phyloP scores from a whole-genome alignment of 352 stramenopile genomes.

The Pythium rhizo-oryzae region DNA sequence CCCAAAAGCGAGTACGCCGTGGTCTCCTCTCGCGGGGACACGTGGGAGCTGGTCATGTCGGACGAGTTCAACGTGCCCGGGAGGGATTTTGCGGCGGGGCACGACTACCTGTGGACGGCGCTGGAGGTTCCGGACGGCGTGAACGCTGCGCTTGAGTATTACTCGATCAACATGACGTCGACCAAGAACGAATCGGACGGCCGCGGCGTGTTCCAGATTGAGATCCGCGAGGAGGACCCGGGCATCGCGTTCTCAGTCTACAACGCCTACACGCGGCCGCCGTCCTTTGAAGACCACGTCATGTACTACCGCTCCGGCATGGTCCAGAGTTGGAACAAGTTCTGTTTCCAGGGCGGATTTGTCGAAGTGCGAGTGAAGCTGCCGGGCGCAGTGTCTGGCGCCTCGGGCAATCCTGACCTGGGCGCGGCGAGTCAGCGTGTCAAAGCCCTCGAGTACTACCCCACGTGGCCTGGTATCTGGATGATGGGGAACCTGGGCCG shows the following conservation, averaged over 20 bases:
- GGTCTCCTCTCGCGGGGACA: constrained; percentile 34
- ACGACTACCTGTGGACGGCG: constrained; percentile 89
- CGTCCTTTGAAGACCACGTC: too few species aligned
- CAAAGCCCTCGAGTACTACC: too few species aligned
- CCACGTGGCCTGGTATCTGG: too few species aligned
- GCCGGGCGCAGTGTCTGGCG: too few species aligned
- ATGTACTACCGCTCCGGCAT: too few species aligned
- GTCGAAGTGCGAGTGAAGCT: too few species aligned
- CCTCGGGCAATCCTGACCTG: too few species aligned
- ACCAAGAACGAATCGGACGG: too few species aligned
- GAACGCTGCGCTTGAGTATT: constrained; percentile 90
- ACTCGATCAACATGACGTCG: constrained; percentile 69
- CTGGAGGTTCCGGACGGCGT: constrained; percentile 92
- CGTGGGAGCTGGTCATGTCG: constrained; percentile 69
- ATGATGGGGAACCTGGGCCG: constrained; percentile 27
- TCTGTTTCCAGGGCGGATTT: constrained; percentile 71
- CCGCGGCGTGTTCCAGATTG: constrained; percentile 45
- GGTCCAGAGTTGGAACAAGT: constrained; percentile 52
- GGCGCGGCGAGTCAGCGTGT: too few species aligned
- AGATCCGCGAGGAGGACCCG: constrained; percentile 8
- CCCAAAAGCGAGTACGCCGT: constrained; percentile 12
- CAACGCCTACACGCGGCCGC: too few species aligned
- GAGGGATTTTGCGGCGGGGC: constrained; percentile 79
- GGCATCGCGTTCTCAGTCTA: too few species aligned
- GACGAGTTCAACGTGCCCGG: constrained; percentile 89